Percentiles rank a stretch among this genome's conserved stretches.
phyloP scores from a whole-genome alignment of 2,329 filamentous ascomycete genomes.

The Aureobasidium sp. region DNA sequence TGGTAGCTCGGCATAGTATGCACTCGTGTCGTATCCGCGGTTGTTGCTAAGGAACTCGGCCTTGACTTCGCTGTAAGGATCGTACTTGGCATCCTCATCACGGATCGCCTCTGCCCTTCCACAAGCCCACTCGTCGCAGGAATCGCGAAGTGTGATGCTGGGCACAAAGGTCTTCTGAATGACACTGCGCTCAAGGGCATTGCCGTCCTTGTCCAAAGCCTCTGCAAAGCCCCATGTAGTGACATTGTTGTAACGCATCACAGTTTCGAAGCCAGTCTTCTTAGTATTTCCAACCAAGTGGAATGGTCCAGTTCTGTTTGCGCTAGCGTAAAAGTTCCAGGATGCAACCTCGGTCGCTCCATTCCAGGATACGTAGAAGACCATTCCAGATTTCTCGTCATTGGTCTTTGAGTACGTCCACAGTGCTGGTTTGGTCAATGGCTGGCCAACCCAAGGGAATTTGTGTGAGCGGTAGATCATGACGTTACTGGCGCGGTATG shows the following conservation, averaged over 20 bases:
- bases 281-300: slow-evolving; percentile 31
- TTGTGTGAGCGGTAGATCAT: slow-evolving; percentile 50
- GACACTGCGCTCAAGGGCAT: slow-evolving; percentile 25
- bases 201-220: slow-evolving; percentile 25
- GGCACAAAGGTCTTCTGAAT: slow-evolving; percentile 31
- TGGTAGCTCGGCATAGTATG: slow-evolving; percentile 24
- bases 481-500: slow-evolving; percentile 30
- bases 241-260: slow-evolving; percentile 20
- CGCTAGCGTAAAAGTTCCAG: slow-evolving; percentile 44
- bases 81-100: slow-evolving; percentile 15
- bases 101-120: slow-evolving; percentile 19
- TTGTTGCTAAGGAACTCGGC: slow-evolving; percentile 22
- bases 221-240: slow-evolving; percentile 27
- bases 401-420: slow-evolving; percentile 32
- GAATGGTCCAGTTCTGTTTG: slow-evolving; percentile 29
- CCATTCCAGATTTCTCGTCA: slow-evolving; percentile 24
- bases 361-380: slow-evolving; percentile 48
- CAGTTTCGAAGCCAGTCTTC: slow-evolving; percentile 39
- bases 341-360: slow-evolving; percentile 40
- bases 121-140: slow-evolving; percentile 29
- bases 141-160: slow-evolving; percentile 22
- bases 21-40: slow-evolving; percentile 27
- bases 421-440: slow-evolving; percentile 32
- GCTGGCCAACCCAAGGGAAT: slow-evolving; percentile 45
- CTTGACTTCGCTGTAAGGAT: slow-evolving; percentile 19